A percentile compares a stretch with the other conserved stretches of the same genome.
Evolutionary conservation across 305 asterid species (phyloP).

Genomic region (Caryopteris hybrid): DNA sequence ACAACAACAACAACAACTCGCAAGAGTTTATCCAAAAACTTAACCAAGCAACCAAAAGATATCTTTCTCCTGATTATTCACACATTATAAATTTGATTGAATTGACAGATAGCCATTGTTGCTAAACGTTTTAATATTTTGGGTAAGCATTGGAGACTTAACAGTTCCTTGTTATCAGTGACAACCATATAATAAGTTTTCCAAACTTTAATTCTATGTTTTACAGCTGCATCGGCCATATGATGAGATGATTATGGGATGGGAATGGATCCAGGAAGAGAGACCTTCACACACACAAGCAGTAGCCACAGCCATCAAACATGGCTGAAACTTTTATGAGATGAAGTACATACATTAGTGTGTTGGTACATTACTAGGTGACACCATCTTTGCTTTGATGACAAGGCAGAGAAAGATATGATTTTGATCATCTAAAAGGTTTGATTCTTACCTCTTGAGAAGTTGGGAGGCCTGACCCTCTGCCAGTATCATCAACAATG

Average conservation of each 20-base stretch:
- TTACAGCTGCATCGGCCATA: neutral
- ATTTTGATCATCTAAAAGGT: constrained; percentile 1
- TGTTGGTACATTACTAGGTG: neutral
- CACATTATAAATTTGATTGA: neutral
- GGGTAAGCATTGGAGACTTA: neutral
- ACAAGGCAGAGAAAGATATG: neutral
- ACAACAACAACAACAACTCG: neutral
- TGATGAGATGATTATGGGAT: neutral
- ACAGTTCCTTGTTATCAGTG: neutral
- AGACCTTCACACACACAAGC: neutral
- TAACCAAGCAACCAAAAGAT: neutral
- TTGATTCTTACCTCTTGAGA: constrained; percentile 71
- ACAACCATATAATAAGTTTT: neutral
- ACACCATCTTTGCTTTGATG: neutral
- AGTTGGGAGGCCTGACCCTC: constrained; percentile 59
- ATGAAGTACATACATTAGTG: neutral
- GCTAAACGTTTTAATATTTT: neutral
- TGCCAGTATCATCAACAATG: constrained; percentile 56
- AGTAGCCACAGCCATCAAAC: neutral
- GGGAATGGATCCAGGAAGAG: neutral
- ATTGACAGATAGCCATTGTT: neutral
- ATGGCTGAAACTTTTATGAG: neutral
- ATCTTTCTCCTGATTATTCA: neutral
- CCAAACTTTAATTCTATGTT: neutral
- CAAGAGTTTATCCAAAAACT: neutral